Evolutionary conservation across 2,329 filamentous ascomycete genomes (phyloP), one percentile per base, ranked within the genome.

Genomic region (Fusarium chuoi): DNA sequence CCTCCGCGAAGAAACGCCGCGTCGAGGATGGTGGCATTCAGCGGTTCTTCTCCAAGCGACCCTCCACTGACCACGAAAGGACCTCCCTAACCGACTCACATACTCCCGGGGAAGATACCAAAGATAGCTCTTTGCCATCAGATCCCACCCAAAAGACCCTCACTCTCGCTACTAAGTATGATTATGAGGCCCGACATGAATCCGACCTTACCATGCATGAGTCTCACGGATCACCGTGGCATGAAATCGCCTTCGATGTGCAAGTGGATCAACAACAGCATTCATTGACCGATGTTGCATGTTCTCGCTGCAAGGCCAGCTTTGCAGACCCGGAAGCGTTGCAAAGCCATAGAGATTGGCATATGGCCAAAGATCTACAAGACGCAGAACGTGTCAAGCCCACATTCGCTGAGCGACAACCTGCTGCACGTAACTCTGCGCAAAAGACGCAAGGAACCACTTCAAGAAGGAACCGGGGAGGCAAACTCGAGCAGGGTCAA

Each of bases 291-390:
- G 78, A 83, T 48, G 83, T 85, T 76, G 77, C 82, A 45, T 97
- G 94, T 81, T 80, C 85, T 56, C 89, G 90, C 71, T 98, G 95
- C 81, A 87, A 88, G 67, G 87, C 88, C 77, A 79, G 81, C n/a
- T 85, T 96, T 39, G 85, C 87, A 18, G 84, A 86, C 44, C 79
- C 85, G 33, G 89, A 92, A 63, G 87, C 88, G 75, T 79, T 90
- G 52, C 88, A 91, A 74, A 95, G 93, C 82, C 96, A 99, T 81
- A 87, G 92, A 61, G 96, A 99, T 81, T 98, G 95, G 92, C 96
- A 99, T 83, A 92, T 98, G 83, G 96, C 96, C 51, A 94, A 93
- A 83, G 93, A 96, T 76, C 87, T 99, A 36, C 92, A 95, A 73
- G 88, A 91, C 6, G 82, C 87, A 65, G 88, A 92, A 83, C 87